These are phyloP conservation scores for Prunus dulcis DNA, from an alignment of 306 rosid genomes.

Conservation along the genomic window DNA sequence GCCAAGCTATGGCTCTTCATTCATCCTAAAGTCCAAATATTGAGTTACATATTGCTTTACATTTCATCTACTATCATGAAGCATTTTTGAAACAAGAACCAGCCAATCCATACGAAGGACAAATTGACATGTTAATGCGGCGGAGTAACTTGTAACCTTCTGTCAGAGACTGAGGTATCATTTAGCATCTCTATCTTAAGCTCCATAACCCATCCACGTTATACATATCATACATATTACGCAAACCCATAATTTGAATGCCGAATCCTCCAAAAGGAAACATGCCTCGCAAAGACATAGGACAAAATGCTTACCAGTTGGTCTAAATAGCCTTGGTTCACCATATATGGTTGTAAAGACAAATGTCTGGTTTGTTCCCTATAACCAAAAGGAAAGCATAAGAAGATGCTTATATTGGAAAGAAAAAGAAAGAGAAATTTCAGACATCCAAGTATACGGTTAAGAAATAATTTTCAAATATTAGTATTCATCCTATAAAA, in stretches of 20 bases:
- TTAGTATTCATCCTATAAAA: neutral
- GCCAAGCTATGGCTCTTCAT: neutral
- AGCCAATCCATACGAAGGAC: neutral
- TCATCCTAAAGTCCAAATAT: neutral
- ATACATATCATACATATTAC: constrained; percentile 1
- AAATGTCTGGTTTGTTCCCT: constrained; percentile 90
- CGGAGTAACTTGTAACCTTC: too few species aligned
- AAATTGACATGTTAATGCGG: neutral
- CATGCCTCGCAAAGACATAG: constrained; percentile 6
- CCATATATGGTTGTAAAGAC: constrained; percentile 93
- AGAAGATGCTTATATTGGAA: neutral
- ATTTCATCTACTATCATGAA: neutral
- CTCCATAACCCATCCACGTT: neutral
- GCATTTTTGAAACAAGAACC: neutral
- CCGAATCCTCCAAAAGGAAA: constrained; percentile 17
- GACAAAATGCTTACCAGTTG: constrained; percentile 73
- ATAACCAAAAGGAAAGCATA: constrained; percentile 6
- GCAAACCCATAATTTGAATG: neutral
- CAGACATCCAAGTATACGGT: neutral
- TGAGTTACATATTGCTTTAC: neutral
- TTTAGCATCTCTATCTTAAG: neutral
- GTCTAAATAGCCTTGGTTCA: constrained; percentile 87
- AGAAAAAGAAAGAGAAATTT: constrained; percentile 7
- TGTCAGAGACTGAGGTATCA: neutral
- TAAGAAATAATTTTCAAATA: constrained; percentile 1